Base-by-base conservation (phyloP, 192 early-diverging fungal species). In the Anaeromyces robustus region DNA sequence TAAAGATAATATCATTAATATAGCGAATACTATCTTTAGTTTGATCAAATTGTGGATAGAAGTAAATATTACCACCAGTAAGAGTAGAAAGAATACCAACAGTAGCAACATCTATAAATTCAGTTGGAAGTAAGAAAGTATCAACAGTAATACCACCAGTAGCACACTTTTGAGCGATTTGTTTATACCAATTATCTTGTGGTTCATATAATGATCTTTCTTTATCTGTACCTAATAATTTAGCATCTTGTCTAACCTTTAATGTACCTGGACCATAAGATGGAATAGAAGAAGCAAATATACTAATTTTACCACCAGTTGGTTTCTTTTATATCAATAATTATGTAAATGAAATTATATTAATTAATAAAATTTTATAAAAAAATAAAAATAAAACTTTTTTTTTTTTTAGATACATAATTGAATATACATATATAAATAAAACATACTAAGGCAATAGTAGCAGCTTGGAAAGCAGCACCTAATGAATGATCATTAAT, bases 201-300 rank as follows among this genome's bases (percentile, higher is more conserved):
- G 97, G 95, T 81, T 89, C 90, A 82, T 93, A 96, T 29, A 99
- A 86, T 7, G 88, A 87, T 78, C 90, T 92, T 85, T 99, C 97
- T 84, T 98, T 96, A 79, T 99, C 97, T 0, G 93, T 94, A 80
- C 93, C 93, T 85, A 96, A 92, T 39, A 96, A 85, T 86, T 96
- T 98, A 28, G 89, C 84, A 81, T 99, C 96, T 81, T 98, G 96
- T 29, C 97, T 92, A 59, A 90, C 89, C 82, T 93, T 94, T 39
- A 99, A 86, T 11, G 89, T 86, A n/a, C 96, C 96, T 5, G 96
- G 95, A 19, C 97, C 97, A 81, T 89, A 90, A 12, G 89, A 92
- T 19, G 97, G 96, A 29, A 98, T 86, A n/a, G 89, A 83, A 16
- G 94, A 92, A 81, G 96, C 96, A 87, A 97, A 96, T n/a, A 96